Percentiles rank a stretch among this genome's conserved stretches.
Conservation (phyloP, 805 yeast genomes). For the Candida jianshihensis region DNA sequence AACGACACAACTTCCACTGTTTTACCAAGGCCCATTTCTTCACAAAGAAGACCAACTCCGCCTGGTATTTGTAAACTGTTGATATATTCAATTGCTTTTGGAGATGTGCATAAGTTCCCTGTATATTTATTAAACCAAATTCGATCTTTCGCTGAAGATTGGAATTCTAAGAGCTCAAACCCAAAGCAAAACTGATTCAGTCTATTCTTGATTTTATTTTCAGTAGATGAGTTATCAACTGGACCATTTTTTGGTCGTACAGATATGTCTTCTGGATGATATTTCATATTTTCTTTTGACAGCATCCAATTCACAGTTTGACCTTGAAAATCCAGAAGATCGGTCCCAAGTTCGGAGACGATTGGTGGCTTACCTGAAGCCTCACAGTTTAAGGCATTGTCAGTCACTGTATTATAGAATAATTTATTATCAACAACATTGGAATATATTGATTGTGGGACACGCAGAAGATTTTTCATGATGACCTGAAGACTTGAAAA, state of each 20-base stretch:
- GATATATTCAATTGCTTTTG: slow-evolving; percentile 25
- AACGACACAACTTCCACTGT: slow-evolving; percentile 79
- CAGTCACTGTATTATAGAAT: slow-evolving; percentile 46
- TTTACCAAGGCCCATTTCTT: slow-evolving; percentile 97
- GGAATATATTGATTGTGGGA: too few species aligned
- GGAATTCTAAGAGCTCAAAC: slow-evolving; percentile 31
- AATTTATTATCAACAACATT: slow-evolving; percentile 25
- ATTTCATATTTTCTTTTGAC: slow-evolving; percentile 38
- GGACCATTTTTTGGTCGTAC: slow-evolving; percentile 21
- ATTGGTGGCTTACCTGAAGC: slow-evolving; percentile 12
- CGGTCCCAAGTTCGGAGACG: slow-evolving; percentile 37
- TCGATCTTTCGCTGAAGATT: slow-evolving; percentile 1
- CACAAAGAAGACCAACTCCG: slow-evolving; percentile 62
- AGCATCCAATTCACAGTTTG: slow-evolving; percentile 54
- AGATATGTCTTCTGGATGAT: slow-evolving; percentile 23
- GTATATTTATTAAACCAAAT: slow-evolving; percentile 46
- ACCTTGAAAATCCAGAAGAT: slow-evolving; percentile 43
- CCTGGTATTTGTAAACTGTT: slow-evolving; percentile 15
- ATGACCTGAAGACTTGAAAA: slow-evolving; percentile 1
- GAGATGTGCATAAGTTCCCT: slow-evolving; percentile 35
- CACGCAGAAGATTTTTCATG: slow-evolving; percentile 1
- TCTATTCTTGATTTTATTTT: slow-evolving; percentile 21
- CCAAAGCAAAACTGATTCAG: slow-evolving; percentile 46
- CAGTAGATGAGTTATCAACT: slow-evolving; percentile 9
- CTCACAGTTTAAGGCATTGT: slow-evolving; percentile 30